Evolutionary conservation across 2,329 filamentous ascomycete species (phyloP).

Genomic region (Beauveria scarabaeidicola): DNA sequence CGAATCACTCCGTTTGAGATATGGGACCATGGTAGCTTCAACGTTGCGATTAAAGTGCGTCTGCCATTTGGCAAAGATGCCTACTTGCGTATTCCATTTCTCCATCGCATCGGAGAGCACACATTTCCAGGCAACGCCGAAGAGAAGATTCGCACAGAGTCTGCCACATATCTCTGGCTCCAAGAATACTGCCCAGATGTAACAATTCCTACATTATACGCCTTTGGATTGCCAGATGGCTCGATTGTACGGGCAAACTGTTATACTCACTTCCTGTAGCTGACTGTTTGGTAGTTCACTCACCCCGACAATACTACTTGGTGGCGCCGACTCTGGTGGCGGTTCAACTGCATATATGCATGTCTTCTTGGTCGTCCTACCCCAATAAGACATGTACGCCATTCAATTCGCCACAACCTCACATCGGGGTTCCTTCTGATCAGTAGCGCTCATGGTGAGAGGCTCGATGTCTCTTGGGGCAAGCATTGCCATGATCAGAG

Average conservation of each 20-base stretch:
- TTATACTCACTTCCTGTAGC: background rate
- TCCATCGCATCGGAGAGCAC: background rate
- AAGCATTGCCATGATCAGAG: constrained; percentile 14
- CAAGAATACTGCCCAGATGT: constrained; percentile 20
- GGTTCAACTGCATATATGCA: background rate
- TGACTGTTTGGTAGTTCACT: too few species aligned
- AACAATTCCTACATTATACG: constrained; percentile 18
- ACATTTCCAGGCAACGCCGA: constrained; percentile 17
- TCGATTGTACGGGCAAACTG: constrained; percentile 6
- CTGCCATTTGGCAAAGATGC: background rate
- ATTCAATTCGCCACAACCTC: background rate
- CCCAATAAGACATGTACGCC: background rate
- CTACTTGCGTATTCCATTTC: background rate
- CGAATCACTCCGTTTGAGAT: background rate
- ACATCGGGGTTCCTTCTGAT: background rate
- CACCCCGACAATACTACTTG: background rate
- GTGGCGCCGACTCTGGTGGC: background rate
- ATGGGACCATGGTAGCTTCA: background rate
- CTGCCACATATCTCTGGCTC: constrained; percentile 21
- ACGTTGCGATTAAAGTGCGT: background rate
- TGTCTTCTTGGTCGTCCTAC: background rate
- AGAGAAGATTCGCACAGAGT: constrained; percentile 22
- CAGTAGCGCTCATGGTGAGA: background rate
- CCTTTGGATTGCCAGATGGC: constrained; percentile 21
- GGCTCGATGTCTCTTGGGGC: background rate